A percentile compares a stretch with the other conserved stretches of the same genome.
Evolutionary conservation across 164 flowering plant species (phyloP).

Genomic region (Malania oleifera): DNA sequence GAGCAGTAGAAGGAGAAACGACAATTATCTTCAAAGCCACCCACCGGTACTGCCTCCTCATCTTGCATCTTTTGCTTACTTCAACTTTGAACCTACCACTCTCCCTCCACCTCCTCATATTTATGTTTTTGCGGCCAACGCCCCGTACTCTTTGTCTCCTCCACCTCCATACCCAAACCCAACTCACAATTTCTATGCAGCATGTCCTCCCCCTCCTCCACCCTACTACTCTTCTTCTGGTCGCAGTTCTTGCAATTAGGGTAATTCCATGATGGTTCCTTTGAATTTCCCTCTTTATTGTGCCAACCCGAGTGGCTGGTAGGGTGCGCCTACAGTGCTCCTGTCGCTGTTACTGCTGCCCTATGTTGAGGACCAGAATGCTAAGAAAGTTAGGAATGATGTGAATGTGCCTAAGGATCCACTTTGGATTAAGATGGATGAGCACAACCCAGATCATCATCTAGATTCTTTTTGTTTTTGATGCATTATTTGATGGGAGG

Average conservation of each 20-base stretch:
- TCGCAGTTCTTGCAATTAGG: conserved; percentile 13
- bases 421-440: conserved; percentile 58
- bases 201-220: conserved; percentile 20
- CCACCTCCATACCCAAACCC: conserved; percentile 11
- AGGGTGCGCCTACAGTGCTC: conserved; percentile 22
- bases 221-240: conserved; percentile 16
- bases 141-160: conserved; percentile 30
- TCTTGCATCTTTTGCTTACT: conserved; percentile 5
- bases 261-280: conserved; percentile 23
- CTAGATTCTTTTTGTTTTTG: conserved; percentile 83
- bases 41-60: conserved; percentile 20
- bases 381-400: conserved; percentile 71
- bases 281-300: conserved; percentile 24
- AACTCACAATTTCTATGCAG: conserved; percentile 11
- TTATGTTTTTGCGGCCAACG: conserved; percentile 21
- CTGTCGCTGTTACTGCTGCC: conserved; percentile 35
- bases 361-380: conserved; percentile 62
- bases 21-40: conserved; percentile 14
- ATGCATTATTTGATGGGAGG: conserved; percentile 34
- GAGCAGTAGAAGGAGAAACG: conserved; percentile 40
- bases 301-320: conserved; percentile 29
- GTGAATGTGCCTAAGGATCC: conserved; percentile 84
- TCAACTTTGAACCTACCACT: conserved; percentile 14
- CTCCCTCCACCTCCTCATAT: conserved; percentile 18
- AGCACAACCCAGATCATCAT: conserved; percentile 54